Base-by-base conservation (phyloP, 345 rosid genomes). In the Citrus hindsii region DNA sequence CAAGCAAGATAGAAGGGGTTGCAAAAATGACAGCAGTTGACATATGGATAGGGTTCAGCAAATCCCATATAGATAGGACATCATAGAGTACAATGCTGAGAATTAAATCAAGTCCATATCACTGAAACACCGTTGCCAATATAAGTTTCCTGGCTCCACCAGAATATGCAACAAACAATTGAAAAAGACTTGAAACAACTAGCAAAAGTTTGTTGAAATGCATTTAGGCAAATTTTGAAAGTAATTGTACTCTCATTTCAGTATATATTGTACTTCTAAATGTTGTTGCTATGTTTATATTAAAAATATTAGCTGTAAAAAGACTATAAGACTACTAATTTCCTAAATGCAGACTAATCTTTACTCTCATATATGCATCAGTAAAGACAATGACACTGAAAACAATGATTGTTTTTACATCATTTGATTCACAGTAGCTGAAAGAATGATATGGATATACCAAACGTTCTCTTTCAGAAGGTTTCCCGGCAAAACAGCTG, bases 401-500 rank as follows among this genome's bases (percentile, higher is more conserved):
- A 61, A 58, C 14, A 37, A 21, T 73, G 38, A 35, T 6, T 18
- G 13, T 35, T 37, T 72, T 48, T 22, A 56, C 76, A 25, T 72
- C 76, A 33, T 37, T 53, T 51, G 58, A 48, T 51, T 63, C 76
- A 33, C 9, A 35, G 27, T 42, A 32, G 28, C 56, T 56, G 48
- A 24, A 24, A 73, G 21, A 58, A 59, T 8, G 33, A 24, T 63
- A 68, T 53, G 60, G 62, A 58, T 71, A 77, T 89, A 89, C 92
- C 92, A 87, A 84, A 40, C 95, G 97, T 84, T 91, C 93, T 87
- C 99, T 93, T 87, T 96, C 99, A 42, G 93, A 87, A 77, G 98
- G 98, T 85, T 86, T 96, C 82, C 99, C 99, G 30, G 98, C 94
- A 90, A 96, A 96, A 89, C 98, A 94, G 86, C 99, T 96, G 38